A percentile compares a stretch with the other conserved stretches of the same genome.
phyloP scores from a whole-genome alignment of 805 yeast species.

The Metschnikowia rubicola region DNA sequence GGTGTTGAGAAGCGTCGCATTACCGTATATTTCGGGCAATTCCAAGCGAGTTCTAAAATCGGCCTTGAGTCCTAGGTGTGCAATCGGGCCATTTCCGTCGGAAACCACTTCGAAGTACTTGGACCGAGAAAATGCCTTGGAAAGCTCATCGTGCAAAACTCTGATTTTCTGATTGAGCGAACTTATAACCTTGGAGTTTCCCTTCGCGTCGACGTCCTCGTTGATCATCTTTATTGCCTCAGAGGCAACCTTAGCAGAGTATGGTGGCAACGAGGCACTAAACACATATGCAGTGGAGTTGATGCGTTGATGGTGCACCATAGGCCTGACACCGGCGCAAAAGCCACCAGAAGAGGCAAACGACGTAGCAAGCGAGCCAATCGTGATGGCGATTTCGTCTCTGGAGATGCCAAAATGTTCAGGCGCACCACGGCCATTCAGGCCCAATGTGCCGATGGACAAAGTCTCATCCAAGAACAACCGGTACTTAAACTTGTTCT shows the following conservation, averaged over 20 bases:
- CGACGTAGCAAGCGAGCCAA: conserved; percentile 80
- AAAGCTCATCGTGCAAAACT: conserved; percentile 39
- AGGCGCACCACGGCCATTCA: conserved; percentile 78
- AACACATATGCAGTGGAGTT: conserved; percentile 87
- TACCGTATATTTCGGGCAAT: conserved; percentile 52
- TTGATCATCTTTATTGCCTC: conserved; percentile 48
- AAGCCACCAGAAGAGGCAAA: conserved; percentile 90
- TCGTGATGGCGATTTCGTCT: conserved; percentile 73
- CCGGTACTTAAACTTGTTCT: conserved; percentile 79
- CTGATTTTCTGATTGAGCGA: conserved; percentile 40
- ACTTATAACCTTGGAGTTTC: conserved; percentile 31
- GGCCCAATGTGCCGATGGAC: conserved; percentile 84
- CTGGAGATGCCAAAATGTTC: conserved; percentile 72
- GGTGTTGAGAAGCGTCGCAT: conserved; percentile 39
- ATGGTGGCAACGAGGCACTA: conserved; percentile 93
- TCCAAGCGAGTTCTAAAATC: conserved; percentile 41
- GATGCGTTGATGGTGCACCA: conserved; percentile 90
- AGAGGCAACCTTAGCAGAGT: conserved; percentile 67
- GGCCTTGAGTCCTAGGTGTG: conserved; percentile 60
- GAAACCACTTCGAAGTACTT: conserved; percentile 53
- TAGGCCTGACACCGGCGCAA: conserved; percentile 78
- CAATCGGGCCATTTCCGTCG: conserved; percentile 56
- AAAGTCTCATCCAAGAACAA: conserved; percentile 83
- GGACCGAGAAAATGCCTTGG: conserved; percentile 32
- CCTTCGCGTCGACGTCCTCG: conserved; percentile 28